phyloP scores from a whole-genome alignment of 129 eudicot species.

The Centella asiatica region DNA sequence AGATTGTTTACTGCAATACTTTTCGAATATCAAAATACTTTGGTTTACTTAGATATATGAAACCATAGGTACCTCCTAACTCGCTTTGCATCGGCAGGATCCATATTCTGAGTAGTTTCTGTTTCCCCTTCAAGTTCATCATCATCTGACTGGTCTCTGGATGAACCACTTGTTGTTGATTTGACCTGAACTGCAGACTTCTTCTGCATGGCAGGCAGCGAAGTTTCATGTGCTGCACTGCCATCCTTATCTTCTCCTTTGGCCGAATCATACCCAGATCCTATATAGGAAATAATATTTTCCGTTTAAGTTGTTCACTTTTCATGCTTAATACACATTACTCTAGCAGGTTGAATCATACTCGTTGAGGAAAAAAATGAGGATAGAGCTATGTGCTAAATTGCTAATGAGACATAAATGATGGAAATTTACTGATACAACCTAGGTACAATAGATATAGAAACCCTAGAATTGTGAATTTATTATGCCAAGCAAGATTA shows the following conservation, averaged over 20 bases:
- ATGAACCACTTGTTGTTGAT: conserved; percentile 90
- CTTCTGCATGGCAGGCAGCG: conserved; percentile 61
- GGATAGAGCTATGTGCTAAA: neutral
- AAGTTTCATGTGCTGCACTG: conserved; percentile 46
- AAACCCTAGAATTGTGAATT: no score
- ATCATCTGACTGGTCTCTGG: conserved; percentile 85
- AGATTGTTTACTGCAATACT: neutral
- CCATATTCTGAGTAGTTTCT: conserved; percentile 62
- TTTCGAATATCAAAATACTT: neutral
- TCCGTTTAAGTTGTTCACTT: neutral
- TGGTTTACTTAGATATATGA: conserved; percentile 1
- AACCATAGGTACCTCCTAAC: conserved; percentile 63
- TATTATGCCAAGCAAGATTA: no score
- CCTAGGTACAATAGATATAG: no score
- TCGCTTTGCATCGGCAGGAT: conserved; percentile 91
- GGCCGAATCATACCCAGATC: conserved; percentile 33
- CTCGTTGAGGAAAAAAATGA: neutral
- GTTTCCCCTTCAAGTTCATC: conserved; percentile 87
- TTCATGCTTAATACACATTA: neutral
- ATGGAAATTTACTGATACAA: no score
- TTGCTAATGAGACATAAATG: neutral
- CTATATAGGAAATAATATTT: conserved; percentile 8
- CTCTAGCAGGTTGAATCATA: neutral
- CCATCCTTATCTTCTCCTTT: conserved; percentile 54
- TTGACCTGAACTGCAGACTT: conserved; percentile 61